Evolutionary conservation across 2,329 filamentous ascomycete species (phyloP).

Genomic region (Talaromyces marneffei): DNA sequence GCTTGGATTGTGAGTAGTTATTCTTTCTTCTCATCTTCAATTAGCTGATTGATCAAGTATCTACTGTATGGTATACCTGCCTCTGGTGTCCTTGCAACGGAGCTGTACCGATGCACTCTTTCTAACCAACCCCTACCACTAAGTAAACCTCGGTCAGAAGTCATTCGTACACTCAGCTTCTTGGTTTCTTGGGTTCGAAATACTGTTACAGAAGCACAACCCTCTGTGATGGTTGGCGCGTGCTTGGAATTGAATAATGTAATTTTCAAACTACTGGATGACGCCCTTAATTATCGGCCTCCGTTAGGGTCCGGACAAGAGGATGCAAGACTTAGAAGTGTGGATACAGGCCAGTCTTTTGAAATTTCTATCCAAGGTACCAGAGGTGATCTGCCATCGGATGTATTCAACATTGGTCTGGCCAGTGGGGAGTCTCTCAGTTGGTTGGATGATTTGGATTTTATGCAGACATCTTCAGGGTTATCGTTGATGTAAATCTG

Average conservation of each 20-base stretch:
- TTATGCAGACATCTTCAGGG: not conserved
- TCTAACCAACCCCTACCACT: slow-evolving; percentile 15
- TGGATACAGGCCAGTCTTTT: not conserved
- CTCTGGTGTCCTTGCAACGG: slow-evolving; percentile 19
- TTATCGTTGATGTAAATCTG: not conserved
- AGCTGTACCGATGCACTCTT: slow-evolving; percentile 20
- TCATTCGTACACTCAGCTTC: slow-evolving; percentile 19
- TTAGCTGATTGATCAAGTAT: slow-evolving; percentile 11
- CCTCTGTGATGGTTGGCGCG: slow-evolving; percentile 9
- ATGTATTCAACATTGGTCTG: not conserved
- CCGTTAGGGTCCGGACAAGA: not conserved
- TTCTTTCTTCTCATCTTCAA: not conserved
- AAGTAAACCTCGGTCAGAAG: slow-evolving; percentile 16
- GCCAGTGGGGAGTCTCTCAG: not conserved
- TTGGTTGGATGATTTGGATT: not conserved
- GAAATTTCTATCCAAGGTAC: not conserved
- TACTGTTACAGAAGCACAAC: slow-evolving; percentile 1
- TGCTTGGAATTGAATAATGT: slow-evolving; percentile 14
- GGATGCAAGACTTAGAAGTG: not conserved
- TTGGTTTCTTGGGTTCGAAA: slow-evolving; percentile 19
- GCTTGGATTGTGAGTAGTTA: slow-evolving; percentile 18
- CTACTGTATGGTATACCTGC: slow-evolving; percentile 20
- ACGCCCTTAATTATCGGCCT: not conserved
- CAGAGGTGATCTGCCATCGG: not conserved
- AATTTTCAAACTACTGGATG: not conserved